Base-by-base conservation (phyloP, 306 rosid genomes). In the Quercus berberidifolia region DNA sequence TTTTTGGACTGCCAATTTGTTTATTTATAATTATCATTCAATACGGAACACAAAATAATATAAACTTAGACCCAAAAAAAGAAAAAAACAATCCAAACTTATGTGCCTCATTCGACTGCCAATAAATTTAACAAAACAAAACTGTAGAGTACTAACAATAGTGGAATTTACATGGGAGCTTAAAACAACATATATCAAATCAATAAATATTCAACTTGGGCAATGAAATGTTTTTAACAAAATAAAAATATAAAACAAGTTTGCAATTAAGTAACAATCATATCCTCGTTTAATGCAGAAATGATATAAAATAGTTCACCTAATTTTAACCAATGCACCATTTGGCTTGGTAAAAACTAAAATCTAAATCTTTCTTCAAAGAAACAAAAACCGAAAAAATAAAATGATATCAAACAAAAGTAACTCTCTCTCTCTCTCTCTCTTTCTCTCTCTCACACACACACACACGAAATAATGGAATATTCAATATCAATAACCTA, bases 1-100 rank as follows among this genome's bases (percentile, higher is more conserved):
- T 87, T 41, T 19, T 83, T 2, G 97, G 97, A 87, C 99, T 94
- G 86, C 90, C 90, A 81, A 62, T 71, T 79, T 25, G 21, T 52
- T 54, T 33, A 79, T 74, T 14, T 55, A 59, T 54, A 60, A 38
- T 21, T 79, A 74, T 67, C 70, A 74, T 80, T 75, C 21, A 64
- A 33, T 33, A 25, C 17, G 43, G 38, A 73, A 81, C 58, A 11
- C 25, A 56, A 67, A 63, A 76, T 4, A 64, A 71, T 55, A 35
- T 20, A 63, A 41, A 69, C 17, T 6, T 33, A 46, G 1, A 63
- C 55, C 6, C 28, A 7, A 6, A 7, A 1, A 64, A 23, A 13
- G 41, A 81, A 65, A 10, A 33, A 19, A 52, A 33, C 1, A 78
- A 63, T 7, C 6, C 19, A 67, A n/a, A 35, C 25, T 35, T 68